Conservation (phyloP, 176 grass and related monocot genomes). For the Oryza glaberrima region DNA sequence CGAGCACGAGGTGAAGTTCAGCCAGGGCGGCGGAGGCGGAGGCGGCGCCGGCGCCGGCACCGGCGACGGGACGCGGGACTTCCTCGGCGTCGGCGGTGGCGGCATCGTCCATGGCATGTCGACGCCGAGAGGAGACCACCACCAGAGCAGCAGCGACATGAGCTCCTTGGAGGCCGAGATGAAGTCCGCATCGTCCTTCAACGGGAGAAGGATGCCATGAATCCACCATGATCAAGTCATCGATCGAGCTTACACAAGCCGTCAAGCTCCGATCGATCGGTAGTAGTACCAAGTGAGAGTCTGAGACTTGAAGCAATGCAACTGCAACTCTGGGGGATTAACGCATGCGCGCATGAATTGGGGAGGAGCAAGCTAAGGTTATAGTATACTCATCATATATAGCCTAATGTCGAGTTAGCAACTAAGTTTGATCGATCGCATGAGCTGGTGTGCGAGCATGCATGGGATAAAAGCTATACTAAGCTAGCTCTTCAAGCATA, state of each 20-base stretch:
- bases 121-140: constrained; percentile 63
- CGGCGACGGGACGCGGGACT: constrained; percentile 85
- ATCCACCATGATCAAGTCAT: background rate
- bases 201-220: constrained; percentile 67
- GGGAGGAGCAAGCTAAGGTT: constrained; percentile 23
- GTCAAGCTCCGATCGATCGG: constrained; percentile 29
- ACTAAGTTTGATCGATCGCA: constrained; percentile 42
- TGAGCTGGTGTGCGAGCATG: constrained; percentile 33
- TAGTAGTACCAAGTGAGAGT: background rate
- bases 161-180: constrained; percentile 80
- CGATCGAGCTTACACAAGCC: constrained; percentile 47
- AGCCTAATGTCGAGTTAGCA: constrained; percentile 41
- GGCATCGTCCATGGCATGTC: constrained; percentile 60
- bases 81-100: constrained; percentile 80
- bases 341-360: constrained; percentile 43
- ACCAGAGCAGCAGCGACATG: constrained; percentile 72
- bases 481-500: constrained; percentile 26
- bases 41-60: constrained; percentile 24
- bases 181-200: constrained; percentile 84
- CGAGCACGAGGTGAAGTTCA: constrained; percentile 78
- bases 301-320: constrained; percentile 40
- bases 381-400: background rate
- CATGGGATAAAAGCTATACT: constrained; percentile 33
- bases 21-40: constrained; percentile 41
- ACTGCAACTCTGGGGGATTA: constrained; percentile 38